Percentiles rank a stretch among this genome's conserved stretches.
These are phyloP conservation scores for Pseudogymnoascus sp. DNA, from an alignment of 2,329 filamentous ascomycete genomes.

Conservation along the genomic window DNA sequence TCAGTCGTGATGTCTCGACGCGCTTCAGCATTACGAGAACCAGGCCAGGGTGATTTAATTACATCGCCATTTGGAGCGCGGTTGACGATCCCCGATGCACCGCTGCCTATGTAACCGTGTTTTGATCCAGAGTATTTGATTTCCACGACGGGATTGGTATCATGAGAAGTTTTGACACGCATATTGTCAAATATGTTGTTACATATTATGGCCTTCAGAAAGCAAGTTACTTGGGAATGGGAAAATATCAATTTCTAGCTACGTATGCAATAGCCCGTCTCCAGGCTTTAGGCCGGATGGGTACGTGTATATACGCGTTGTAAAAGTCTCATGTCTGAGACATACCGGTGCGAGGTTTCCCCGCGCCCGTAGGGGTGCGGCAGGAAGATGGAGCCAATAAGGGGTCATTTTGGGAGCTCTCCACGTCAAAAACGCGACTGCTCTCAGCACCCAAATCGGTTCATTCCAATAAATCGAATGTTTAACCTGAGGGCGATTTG, in stretches of 20 bases:
- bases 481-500: background rate
- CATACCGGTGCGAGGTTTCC: background rate
- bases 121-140: constrained; percentile 12
- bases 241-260: background rate
- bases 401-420: background rate
- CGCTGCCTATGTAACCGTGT: constrained; percentile 11
- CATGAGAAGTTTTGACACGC: background rate
- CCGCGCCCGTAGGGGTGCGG: background rate
- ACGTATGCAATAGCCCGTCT: background rate
- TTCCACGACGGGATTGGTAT: background rate
- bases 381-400: background rate
- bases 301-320: background rate
- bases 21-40: constrained; percentile 8
- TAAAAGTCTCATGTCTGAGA: background rate
- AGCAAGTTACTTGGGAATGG: background rate
- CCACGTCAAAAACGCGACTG: background rate
- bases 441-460: background rate
- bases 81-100: constrained; percentile 17
- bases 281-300: background rate
- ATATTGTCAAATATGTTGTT: background rate
- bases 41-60: constrained; percentile 19
- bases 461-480: background rate
- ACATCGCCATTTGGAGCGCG: constrained; percentile 14
- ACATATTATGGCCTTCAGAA: background rate
- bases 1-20: constrained; percentile 21